phyloP scores from a whole-genome alignment of 305 asterid species.

The Rubia occidens region DNA sequence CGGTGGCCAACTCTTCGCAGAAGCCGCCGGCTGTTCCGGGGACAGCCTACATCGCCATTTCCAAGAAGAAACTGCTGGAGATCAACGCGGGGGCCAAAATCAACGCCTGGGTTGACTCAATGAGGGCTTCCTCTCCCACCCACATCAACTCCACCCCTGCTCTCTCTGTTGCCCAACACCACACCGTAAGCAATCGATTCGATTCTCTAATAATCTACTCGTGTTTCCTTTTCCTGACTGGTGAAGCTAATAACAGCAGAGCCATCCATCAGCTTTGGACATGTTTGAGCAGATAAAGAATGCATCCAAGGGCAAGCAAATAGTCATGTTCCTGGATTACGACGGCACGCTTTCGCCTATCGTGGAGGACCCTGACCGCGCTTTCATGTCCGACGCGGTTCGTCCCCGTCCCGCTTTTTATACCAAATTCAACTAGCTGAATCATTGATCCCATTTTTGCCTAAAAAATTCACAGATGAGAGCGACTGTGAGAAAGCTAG shows the following conservation, averaged over 20 bases:
- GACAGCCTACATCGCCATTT: constrained; percentile 40
- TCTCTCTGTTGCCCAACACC: constrained; percentile 36
- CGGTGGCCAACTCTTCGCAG: constrained; percentile 42
- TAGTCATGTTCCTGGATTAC: constrained; percentile 85
- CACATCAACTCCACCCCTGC: constrained; percentile 39
- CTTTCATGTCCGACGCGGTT: constrained; percentile 82
- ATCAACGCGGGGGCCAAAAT: constrained; percentile 40
- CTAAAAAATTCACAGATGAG: constrained; percentile 49
- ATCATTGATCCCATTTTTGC: neutral
- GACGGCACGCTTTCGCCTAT: constrained; percentile 99
- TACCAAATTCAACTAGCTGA: neutral
- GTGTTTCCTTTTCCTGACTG: neutral
- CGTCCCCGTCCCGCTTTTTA: constrained; percentile 7
- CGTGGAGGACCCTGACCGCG: constrained; percentile 78
- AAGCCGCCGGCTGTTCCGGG: constrained; percentile 76
- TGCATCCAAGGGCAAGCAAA: constrained; percentile 80
- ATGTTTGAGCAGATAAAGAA: constrained; percentile 66
- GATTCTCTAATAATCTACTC: neutral
- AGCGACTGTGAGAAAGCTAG: constrained; percentile 71
- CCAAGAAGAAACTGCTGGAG: constrained; percentile 58
- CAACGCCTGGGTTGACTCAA: constrained; percentile 74
- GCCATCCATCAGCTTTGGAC: constrained; percentile 83
- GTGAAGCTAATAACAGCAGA: constrained; percentile 31
- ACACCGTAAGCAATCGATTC: constrained; percentile 35
- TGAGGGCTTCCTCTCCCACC: constrained; percentile 91